Conservation (phyloP, 2,329 filamentous ascomycete species). For the Hypoxylon sp. region DNA sequence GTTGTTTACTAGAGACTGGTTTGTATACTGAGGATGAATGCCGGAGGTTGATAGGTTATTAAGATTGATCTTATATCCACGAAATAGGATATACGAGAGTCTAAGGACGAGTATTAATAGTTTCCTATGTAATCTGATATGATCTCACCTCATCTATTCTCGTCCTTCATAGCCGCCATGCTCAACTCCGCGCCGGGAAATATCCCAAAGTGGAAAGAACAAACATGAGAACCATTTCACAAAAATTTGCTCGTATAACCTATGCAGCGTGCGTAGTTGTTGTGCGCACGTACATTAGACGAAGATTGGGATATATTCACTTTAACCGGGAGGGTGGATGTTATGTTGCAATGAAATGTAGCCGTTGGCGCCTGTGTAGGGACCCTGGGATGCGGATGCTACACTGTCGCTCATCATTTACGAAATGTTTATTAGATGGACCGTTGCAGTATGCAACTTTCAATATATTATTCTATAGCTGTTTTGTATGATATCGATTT, state of each 20-base stretch:
- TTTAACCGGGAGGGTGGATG: slow-evolving; percentile 40
- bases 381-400: not conserved
- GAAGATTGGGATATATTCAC: slow-evolving; percentile 27
- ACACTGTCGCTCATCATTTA: slow-evolving; percentile 19
- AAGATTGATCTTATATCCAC: not conserved
- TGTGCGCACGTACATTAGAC: not conserved
- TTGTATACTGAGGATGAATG: not conserved
- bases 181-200: slow-evolving; percentile 21
- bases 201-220: slow-evolving; percentile 17
- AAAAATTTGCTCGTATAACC: not conserved
- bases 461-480: not conserved
- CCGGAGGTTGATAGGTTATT: not conserved
- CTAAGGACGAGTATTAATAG: slow-evolving; percentile 4
- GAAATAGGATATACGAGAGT: not conserved
- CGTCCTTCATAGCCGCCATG: slow-evolving; percentile 1
- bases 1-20: not conserved
- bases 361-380: slow-evolving; percentile 5
- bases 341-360: slow-evolving; percentile 12
- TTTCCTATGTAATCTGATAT: not conserved
- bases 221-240: slow-evolving; percentile 7
- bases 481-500: too few relatives aligned
- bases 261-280: not conserved
- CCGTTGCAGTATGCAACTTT: not conserved
- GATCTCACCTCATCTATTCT: slow-evolving; percentile 9
- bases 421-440: not conserved